Evolutionary conservation across 768 basidiomycete genomes (phyloP), one percentile per base, ranked within the genome.

Genomic region (Suillus variegatus): DNA sequence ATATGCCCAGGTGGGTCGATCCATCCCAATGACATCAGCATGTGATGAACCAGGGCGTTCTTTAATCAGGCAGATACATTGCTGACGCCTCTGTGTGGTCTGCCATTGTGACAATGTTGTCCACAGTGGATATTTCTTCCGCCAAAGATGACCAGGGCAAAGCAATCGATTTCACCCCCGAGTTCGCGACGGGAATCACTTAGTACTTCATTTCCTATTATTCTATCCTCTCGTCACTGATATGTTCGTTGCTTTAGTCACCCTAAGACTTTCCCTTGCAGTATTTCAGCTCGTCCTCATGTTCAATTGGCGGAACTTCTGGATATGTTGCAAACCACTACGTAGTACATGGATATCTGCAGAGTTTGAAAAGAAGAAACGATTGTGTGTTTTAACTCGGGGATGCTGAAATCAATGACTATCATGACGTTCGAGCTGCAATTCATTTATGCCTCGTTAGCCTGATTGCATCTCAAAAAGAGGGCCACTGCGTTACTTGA

Each of bases 1-100:
- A 62, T 61, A 16, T 65, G 60, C 14, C 38, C 62, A 22, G 61
- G 61, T 62, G 7, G 10, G 35, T 36, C 32, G 32, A 32, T 32
- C 0, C 0, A 5, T 32, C 5, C 7, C 0, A 5, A 32, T 6
- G 32, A 32, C 32, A 32, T 32, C 5, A 32, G 0, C 32, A 32
- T 6, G 5, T 6, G 32, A 32, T 6, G 32, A 32, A 32, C 32
- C 32, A 32, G 5, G 41, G 16, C 1, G 1, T 7, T 4, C 2
- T 47, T n/a, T 22, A 6, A 47, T 47, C 71, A 10, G 78, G 74
- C 12, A 67, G 69, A 7, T 47, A 65, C 56, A 47, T 70, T 46
- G 72, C 71, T 25, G 54, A 57, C 14, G 51, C 67, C 8, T 68
- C 69, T 3, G 28, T 25, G 8, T 75, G 74, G 74, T 65, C 71